phyloP scores from a whole-genome alignment of 441 rosid genomes.

The Mallotus repandus region DNA sequence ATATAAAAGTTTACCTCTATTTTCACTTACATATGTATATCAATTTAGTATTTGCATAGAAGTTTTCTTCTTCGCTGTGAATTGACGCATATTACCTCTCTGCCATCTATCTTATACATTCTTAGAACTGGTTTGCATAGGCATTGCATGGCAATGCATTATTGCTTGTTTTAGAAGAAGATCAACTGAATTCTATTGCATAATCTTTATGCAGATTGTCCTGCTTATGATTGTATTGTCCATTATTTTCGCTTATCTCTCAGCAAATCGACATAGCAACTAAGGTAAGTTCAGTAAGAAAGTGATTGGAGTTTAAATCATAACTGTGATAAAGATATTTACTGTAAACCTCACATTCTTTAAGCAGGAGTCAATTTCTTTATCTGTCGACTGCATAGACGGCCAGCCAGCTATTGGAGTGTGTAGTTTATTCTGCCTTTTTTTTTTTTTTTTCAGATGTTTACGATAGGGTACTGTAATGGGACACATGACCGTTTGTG shows the following conservation, averaged over 20 bases:
- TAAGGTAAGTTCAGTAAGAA: slow-evolving; percentile 23
- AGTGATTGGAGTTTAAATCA: neutral
- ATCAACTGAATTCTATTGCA: too few species aligned
- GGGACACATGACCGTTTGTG: neutral
- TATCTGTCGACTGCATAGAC: neutral
- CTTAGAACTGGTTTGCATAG: too few species aligned
- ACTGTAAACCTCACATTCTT: neutral
- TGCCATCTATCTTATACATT: too few species aligned
- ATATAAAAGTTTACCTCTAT: too few species aligned
- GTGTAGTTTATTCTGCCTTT: too few species aligned
- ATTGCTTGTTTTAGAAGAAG: too few species aligned
- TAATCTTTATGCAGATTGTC: slow-evolving; percentile 40
- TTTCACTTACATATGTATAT: too few species aligned
- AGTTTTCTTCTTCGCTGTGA: too few species aligned
- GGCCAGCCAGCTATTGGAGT: neutral
- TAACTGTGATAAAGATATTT: neutral
- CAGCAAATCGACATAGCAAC: slow-evolving; percentile 32
- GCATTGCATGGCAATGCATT: too few species aligned
- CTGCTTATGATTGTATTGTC: slow-evolving; percentile 57
- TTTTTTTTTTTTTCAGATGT: neutral
- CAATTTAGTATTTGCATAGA: too few species aligned
- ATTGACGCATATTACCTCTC: too few species aligned
- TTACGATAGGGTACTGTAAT: neutral
- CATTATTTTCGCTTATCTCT: slow-evolving; percentile 42
- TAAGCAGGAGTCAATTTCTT: slow-evolving; percentile 12